Evolutionary conservation across 345 rosid genomes (phyloP).

Genomic region (Turritis glabra): DNA sequence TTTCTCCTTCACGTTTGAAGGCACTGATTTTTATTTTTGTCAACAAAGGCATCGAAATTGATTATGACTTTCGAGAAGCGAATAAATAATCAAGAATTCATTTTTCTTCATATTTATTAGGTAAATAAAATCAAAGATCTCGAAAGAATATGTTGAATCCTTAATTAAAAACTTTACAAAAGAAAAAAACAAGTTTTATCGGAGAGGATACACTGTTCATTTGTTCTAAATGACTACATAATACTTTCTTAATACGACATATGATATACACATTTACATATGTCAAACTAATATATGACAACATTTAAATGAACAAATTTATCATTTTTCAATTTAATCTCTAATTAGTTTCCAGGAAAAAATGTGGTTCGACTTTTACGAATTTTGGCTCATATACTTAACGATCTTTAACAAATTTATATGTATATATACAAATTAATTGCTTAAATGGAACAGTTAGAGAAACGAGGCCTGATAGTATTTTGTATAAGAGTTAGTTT

Average conservation of each 20-base stretch:
- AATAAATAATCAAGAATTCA: background rate
- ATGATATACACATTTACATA: background rate
- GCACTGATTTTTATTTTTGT: background rate
- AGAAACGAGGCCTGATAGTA: background rate
- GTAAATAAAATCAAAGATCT: background rate
- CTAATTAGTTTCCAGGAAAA: no score
- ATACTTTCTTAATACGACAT: no score
- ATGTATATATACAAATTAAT: no score
- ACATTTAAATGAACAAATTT: background rate
- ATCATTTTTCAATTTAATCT: no score
- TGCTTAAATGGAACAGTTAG: background rate
- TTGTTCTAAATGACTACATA: background rate
- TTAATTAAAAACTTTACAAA: no score
- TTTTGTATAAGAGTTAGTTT: background rate
- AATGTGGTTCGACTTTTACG: no score
- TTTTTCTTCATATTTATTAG: background rate
- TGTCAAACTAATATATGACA: background rate
- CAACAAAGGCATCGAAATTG: conserved; percentile 6
- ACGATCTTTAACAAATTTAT: no score
- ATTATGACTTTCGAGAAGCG: conserved; percentile 9
- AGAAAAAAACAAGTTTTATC: no score
- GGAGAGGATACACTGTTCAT: no score
- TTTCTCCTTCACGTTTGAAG: background rate
- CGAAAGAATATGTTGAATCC: background rate
- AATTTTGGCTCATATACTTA: no score